Percentiles rank a stretch among this genome's conserved stretches.
phyloP scores from a whole-genome alignment of 148 eudicot species.

The Hydrangea macrophylla region DNA sequence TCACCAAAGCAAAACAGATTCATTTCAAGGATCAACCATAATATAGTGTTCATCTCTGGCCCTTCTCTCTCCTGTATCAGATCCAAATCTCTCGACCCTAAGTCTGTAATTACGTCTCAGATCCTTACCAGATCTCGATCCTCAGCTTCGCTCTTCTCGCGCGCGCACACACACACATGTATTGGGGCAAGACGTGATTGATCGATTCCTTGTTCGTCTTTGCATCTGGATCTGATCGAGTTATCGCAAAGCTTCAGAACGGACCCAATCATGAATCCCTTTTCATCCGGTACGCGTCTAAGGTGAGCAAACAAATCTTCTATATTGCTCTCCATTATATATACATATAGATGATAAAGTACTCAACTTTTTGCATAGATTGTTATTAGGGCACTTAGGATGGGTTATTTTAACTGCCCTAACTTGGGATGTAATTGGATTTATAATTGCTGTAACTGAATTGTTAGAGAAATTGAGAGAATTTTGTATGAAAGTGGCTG shows the following conservation, averaged over 20 bases:
- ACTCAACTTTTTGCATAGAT: not conserved
- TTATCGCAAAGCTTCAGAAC: slow-evolving; percentile 22
- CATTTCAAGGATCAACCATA: not conserved
- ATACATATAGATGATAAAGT: slow-evolving; percentile 6
- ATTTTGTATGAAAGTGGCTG: not conserved
- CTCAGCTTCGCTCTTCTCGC: not conserved
- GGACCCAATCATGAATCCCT: slow-evolving; percentile 83
- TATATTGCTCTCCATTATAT: slow-evolving; percentile 1
- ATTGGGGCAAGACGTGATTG: slow-evolving; percentile 8
- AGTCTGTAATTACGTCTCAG: not conserved
- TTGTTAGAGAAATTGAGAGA: slow-evolving; percentile 1
- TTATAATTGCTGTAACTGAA: not conserved
- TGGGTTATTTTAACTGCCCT: slow-evolving; percentile 2
- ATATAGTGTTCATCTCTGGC: not conserved
- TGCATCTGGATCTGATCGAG: slow-evolving; percentile 48
- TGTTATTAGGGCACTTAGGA: not conserved
- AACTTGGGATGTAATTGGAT: not conserved
- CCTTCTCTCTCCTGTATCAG: slow-evolving; percentile 3
- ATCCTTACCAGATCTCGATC: slow-evolving; percentile 18
- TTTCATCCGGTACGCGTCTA: slow-evolving; percentile 91
- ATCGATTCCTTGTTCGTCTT: slow-evolving; percentile 1
- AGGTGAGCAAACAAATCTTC: slow-evolving; percentile 43
- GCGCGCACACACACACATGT: not conserved
- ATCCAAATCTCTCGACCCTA: slow-evolving; percentile 9
- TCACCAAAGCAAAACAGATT: not conserved